These are phyloP conservation scores for Nephelium lappaceum DNA, from an alignment of 345 rosid genomes.

Conservation along the genomic window DNA sequence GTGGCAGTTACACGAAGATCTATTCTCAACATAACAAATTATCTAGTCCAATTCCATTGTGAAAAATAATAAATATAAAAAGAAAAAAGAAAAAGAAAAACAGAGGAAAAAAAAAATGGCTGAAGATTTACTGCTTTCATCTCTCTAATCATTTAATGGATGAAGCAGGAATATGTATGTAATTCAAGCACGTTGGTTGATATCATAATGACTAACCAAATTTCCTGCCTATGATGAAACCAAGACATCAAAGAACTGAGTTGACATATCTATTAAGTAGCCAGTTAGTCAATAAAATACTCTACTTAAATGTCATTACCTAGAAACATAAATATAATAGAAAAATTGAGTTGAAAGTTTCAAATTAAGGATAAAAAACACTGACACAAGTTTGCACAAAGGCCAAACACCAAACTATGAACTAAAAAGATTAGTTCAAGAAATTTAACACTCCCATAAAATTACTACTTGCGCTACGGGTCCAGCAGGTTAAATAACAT, in stretches of 20 bases:
- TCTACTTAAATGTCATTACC: neutral
- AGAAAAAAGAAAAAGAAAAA: neutral
- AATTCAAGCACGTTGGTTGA: neutral
- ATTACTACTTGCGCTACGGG: neutral
- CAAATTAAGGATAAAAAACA: neutral
- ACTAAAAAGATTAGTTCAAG: slow-evolving; percentile 1
- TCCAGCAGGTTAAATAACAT: neutral
- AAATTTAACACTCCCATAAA: neutral
- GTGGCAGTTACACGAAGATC: neutral
- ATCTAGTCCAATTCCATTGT: neutral
- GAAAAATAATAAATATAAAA: too few relatives aligned
- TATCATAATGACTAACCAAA: neutral
- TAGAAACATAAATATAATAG: neutral
- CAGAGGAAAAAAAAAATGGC: neutral
- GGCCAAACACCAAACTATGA: neutral
- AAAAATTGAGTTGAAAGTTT: neutral
- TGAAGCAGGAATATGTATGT: neutral
- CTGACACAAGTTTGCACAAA: neutral
- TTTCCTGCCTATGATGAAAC: neutral
- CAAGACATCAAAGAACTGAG: neutral
- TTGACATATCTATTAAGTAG: neutral
- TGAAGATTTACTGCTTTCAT: slow-evolving; percentile 1
- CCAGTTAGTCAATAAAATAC: neutral
- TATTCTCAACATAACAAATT: neutral
- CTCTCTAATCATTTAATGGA: neutral